phyloP scores from a whole-genome alignment of 2,329 filamentous ascomycete genomes.

The Aureobasidium melanogenum region DNA sequence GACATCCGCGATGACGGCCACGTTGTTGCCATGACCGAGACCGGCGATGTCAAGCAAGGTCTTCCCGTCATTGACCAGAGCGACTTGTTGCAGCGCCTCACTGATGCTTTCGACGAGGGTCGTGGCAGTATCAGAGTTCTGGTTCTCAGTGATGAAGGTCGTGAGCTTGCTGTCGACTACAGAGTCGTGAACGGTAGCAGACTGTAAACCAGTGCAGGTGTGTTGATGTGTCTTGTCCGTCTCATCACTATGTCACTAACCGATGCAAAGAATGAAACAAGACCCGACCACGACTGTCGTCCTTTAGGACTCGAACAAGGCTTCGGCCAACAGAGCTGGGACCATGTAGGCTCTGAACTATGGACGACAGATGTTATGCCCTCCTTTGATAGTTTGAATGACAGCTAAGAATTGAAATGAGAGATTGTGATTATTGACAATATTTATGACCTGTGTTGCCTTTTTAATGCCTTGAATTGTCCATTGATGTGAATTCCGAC shows the following conservation, averaged over 20 bases:
- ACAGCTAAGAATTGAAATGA: not conserved
- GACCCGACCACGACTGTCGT: not conserved
- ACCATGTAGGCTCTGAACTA: not conserved
- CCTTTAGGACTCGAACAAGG: not conserved
- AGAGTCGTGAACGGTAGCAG: conserved; percentile 85
- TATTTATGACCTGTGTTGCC: not conserved
- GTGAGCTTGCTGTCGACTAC: conserved; percentile 96
- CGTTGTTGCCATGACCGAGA: conserved; percentile 97
- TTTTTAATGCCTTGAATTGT: not conserved
- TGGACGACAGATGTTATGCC: conserved; percentile 3
- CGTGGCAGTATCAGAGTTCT: conserved; percentile 90
- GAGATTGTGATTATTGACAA: not conserved
- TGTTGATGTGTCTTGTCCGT: not conserved
- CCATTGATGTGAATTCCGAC: not conserved
- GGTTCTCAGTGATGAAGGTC: conserved; percentile 86
- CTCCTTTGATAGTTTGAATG: conserved; percentile 1
- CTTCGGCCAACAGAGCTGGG: not conserved
- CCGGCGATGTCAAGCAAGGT: conserved; percentile 93
- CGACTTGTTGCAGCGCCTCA: conserved; percentile 72
- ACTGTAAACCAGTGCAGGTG: conserved; percentile 37
- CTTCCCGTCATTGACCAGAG: conserved; percentile 93
- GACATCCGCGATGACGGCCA: conserved; percentile 80
- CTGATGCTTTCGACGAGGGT: conserved; percentile 78
- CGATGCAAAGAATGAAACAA: not conserved
- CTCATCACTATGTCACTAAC: not conserved